These are phyloP conservation scores for Trichoderma arundinaceum DNA, from an alignment of 2,329 filamentous ascomycete species.

Conservation along the genomic window DNA sequence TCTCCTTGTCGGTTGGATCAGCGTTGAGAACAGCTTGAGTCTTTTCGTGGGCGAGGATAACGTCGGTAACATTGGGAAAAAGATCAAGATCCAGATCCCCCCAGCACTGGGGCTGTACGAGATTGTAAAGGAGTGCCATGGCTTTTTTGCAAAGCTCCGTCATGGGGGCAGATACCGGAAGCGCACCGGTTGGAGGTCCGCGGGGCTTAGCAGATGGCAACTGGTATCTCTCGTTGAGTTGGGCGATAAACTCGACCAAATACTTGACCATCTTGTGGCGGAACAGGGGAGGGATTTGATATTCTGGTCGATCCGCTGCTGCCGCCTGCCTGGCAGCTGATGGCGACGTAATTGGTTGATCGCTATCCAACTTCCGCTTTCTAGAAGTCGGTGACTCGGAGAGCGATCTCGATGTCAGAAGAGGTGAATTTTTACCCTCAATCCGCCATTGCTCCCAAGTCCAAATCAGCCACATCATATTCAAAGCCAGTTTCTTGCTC, in stretches of 20 bases:
- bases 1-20: slow-evolving; percentile 68
- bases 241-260: slow-evolving; percentile 91
- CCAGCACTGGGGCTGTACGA: slow-evolving; percentile 89
- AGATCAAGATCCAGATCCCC: slow-evolving; percentile 89
- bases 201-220: slow-evolving; percentile 73
- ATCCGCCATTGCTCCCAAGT: slow-evolving; percentile 89
- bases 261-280: slow-evolving; percentile 90
- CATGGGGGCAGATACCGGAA: slow-evolving; percentile 59
- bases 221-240: slow-evolving; percentile 82
- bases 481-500: slow-evolving; percentile 87
- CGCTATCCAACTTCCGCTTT: slow-evolving; percentile 79
- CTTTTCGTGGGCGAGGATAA: slow-evolving; percentile 82
- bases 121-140: slow-evolving; percentile 78
- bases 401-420: slow-evolving; percentile 43
- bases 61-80: slow-evolving; percentile 87
- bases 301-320: slow-evolving; percentile 64
- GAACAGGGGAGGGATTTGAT: slow-evolving; percentile 68
- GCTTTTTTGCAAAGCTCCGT: slow-evolving; percentile 87
- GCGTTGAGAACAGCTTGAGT: slow-evolving; percentile 64
- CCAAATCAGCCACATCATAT: slow-evolving; percentile 89
- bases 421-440: slow-evolving; percentile 56
- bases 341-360: slow-evolving; percentile 59
- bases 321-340: slow-evolving; percentile 52
- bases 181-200: slow-evolving; percentile 54
- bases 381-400: slow-evolving; percentile 74